Evolutionary conservation across 306 rosid genomes (phyloP), one percentile per base, ranked within the genome.

Genomic region (Glycyrrhiza uralensis): DNA sequence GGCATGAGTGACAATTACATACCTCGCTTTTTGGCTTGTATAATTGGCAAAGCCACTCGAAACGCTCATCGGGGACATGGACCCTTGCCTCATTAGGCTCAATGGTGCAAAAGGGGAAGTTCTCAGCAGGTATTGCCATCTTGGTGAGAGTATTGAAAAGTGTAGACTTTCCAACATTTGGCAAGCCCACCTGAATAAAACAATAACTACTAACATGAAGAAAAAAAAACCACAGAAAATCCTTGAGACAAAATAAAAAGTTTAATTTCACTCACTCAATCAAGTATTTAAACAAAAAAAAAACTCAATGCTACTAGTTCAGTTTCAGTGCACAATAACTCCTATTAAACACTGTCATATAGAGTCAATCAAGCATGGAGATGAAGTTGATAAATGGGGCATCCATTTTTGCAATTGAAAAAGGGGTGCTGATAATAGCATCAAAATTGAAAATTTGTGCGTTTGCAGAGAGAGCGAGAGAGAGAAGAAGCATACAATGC

Each of bases 11-110:
- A 72, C 84, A 65, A n/a, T 62, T 39, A 78, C 87, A 59, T 72
- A 95, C 99, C 96, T 84, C 97, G 29, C 96, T 95, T 80, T 95
- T 95, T 2, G 99, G 99, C 86, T 91, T 95, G 92, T 20, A 86
- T 24, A 84, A 77, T 60, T 87, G 88, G 81, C 96, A 92, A 68
- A 95, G 99, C 97, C 99, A 95, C 80, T 95, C 97, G 50, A 91
- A 95, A 15, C 97, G 87, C 77, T 95, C 99, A 33, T 95, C 99
- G 0, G 99, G 99, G 29, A 95, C 86, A 74, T 95, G 69, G 28
- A 92, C 99, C 54, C 99, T 84, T 5, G 99, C 99, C 77, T 95
- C 99, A 76, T 95, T 91, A 50, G 99, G 99, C 63, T 95, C 99
- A 76, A 95, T 95, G 58, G 99, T 95, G 83, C 99, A 95, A 80